These are phyloP conservation scores for Auxenochlorella pyrenoidosa DNA, from an alignment of 139 green algal genomes.

Conservation along the genomic window DNA sequence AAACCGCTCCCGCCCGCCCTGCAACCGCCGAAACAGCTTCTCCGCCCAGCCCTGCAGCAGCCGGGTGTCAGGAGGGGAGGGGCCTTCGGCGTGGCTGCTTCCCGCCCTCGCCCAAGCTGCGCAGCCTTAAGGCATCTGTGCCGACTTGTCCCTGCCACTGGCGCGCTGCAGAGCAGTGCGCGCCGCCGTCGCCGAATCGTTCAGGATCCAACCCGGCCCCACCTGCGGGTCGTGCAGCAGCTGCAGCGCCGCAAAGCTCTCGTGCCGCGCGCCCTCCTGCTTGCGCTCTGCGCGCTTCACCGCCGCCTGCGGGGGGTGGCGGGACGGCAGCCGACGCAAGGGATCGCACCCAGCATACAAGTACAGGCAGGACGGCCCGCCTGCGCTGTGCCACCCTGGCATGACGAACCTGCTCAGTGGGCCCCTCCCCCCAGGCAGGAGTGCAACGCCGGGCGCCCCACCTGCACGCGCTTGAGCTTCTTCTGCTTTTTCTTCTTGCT, in stretches of 20 bases:
- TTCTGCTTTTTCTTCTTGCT: conserved; percentile 95
- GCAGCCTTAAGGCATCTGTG: not conserved
- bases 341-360: too few relatives aligned
- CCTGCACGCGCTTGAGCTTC: conserved; percentile 92
- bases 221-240: conserved; percentile 96
- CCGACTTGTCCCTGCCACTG: too few relatives aligned
- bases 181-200: too few relatives aligned
- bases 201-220: not conserved
- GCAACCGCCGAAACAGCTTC: conserved; percentile 85
- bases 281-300: conserved; percentile 78
- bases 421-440: too few relatives aligned
- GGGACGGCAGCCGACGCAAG: not conserved
- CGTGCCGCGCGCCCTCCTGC: conserved; percentile 39
- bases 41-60: conserved; percentile 86
- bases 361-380: too few relatives aligned
- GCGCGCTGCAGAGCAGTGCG: not conserved
- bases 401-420: too few relatives aligned
- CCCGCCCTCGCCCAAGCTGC: not conserved
- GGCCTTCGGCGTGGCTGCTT: too few relatives aligned
- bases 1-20: conserved; percentile 74
- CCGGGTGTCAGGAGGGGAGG: too few relatives aligned
- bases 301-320: conserved; percentile 17
- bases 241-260: conserved; percentile 95
- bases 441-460: too few relatives aligned
- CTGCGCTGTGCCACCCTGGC: too few relatives aligned